Evolutionary conservation across 129 eudicot genomes (phyloP).

Genomic region (Silybum marianum): DNA sequence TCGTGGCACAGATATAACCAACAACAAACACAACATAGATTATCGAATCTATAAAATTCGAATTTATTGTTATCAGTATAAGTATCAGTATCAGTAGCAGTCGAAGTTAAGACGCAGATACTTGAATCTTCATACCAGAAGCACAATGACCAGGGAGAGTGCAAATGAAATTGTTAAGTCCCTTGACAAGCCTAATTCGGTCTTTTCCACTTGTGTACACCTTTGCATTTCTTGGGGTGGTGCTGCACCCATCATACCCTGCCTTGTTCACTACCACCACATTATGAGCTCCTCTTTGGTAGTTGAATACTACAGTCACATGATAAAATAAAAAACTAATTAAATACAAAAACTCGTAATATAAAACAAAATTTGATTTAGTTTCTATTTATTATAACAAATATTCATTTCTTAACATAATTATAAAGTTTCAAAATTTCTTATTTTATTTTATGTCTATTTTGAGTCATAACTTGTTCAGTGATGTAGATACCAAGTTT

Average conservation of each 20-base stretch:
- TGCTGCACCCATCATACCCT: slow-evolving; percentile 54
- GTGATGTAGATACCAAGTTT: background rate
- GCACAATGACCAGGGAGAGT: slow-evolving; percentile 61
- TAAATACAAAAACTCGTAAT: background rate
- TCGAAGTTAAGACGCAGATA: slow-evolving; percentile 18
- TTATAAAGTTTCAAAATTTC: no score
- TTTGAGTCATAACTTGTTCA: no score
- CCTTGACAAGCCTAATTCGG: slow-evolving; percentile 56
- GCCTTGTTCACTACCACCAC: slow-evolving; percentile 60
- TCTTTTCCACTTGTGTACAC: slow-evolving; percentile 56
- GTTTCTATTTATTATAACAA: background rate
- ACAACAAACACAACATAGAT: background rate
- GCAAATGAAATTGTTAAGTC: slow-evolving; percentile 77
- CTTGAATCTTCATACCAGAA: slow-evolving; percentile 75
- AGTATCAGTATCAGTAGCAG: background rate
- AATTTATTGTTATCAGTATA: slow-evolving; percentile 1
- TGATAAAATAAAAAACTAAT: slow-evolving; percentile 9
- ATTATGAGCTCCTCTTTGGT: slow-evolving; percentile 48
- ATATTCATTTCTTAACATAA: no score
- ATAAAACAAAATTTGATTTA: background rate
- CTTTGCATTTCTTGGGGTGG: slow-evolving; percentile 48
- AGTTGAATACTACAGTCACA: slow-evolving; percentile 56
- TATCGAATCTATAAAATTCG: slow-evolving; percentile 13
- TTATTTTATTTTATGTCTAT: no score
- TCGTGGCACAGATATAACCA: background rate